Base-by-base conservation (phyloP, 768 basidiomycete genomes). In the Rhizopogon sp. region DNA sequence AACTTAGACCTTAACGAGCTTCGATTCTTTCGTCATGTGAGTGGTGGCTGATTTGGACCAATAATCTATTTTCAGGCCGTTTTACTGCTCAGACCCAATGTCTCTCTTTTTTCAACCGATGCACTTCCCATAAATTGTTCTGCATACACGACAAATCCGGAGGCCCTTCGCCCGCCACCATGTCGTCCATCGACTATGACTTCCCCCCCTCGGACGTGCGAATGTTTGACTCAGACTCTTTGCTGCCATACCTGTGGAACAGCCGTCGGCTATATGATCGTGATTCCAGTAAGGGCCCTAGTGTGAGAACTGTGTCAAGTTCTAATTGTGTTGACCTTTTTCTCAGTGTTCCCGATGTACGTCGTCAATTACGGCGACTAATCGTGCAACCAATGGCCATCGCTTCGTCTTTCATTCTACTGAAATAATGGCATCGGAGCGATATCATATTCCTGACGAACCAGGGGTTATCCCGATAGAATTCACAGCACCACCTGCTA, bases 391-490 rank as follows among this genome's bases (percentile, higher is more conserved):
- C 22, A 93, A 92, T 67, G 88, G 89, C 8, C 90, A 92, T 67
- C 83, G 89, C 31, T 93, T 89, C 67, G 90, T 93, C 37, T 93
- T 93, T 68, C 89, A 93, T 73, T 86, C 85, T 40, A 79, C 68
- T 58, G 85, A 87, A 68, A 81, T 90, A 51, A 60, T 69, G 25
- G 80, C 81, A 8, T 79, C 78, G 28, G 85, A 87, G 63, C 80
- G 88, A 42, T 76, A 79, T 62, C 85, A 88, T 59, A 71, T 88
- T 54, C 70, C 70, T 37, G 75, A 79, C 56, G 88, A 91, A 65
- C 79, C 79, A 28, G 86, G 87, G 25, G 80, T 88, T 16, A 70
- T 79, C 22, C 74, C 77, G 13, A 69, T 73, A 54, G 76, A 79
- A 50, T 64, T 69, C 52, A 62, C 65, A 28, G 45, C 65, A 25